Base-by-base conservation (phyloP, 192 early-diverging fungal genomes). In the Backusella parvicylindrica region DNA sequence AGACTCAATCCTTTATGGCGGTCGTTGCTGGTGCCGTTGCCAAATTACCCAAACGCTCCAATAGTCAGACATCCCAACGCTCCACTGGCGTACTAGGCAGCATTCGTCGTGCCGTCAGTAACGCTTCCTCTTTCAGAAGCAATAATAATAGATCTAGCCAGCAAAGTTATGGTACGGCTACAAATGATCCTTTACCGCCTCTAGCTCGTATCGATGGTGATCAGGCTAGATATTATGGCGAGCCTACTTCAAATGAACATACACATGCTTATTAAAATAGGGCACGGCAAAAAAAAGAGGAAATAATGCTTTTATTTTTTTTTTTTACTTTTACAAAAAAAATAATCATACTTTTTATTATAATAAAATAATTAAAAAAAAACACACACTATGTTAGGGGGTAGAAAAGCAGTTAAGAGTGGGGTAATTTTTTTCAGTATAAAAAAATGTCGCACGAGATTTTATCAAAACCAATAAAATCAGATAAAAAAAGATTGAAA, bases 21-120 rank as follows among this genome's bases (percentile, higher is more conserved):
- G 79, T 72, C 33, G 79, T 80, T 13, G 74, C 79, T 28, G 74
- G 74, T 30, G 79, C 74, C 11, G 79, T 80, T 37, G 74, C 79
- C 18, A 75, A 75, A 32, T 67, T 80, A 8, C 79, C 79, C 7
- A 75, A 60, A 30, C 63, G 74, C 4, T 40, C 50, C 15, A 69
- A 68, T 23, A 74, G 72, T 2, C 37, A 50, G 6, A 13, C 67
- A 2, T 70, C 66, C 33, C 53, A 69, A 26, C 28, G 41, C 13
- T 30, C 23, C 7, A 23, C 9, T 18, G 37, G 40, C 33, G 77
- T 78, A 2, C 35, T 78, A 5, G 77, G 77, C 12, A 70, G 66
- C 15, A 31, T 78, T 18, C 71, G 77, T 38, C 65, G 77, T n/a
- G 77, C 68, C 1, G 66, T 67, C 21, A 78, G 72, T 64, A 78